Conservation (phyloP, 441 rosid genomes). For the Euphorbia corollata region DNA sequence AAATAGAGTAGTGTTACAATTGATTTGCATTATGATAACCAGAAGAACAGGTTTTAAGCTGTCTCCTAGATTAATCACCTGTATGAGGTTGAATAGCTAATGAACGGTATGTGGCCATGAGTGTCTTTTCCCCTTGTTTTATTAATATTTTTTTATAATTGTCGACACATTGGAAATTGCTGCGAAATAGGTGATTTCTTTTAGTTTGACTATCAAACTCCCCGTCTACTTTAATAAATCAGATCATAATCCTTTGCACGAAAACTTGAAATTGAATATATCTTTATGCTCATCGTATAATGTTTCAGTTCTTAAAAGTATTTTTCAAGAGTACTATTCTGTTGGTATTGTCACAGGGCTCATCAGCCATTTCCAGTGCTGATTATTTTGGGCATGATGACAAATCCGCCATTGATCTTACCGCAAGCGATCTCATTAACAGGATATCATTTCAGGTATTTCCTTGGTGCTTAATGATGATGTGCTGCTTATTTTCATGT, state of each 20-base stretch:
- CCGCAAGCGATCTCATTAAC: conserved; percentile 81
- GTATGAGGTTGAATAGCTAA: not conserved
- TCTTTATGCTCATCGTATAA: not conserved
- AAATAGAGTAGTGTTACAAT: not conserved
- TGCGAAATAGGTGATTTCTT: not conserved
- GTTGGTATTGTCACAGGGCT: conserved; percentile 41
- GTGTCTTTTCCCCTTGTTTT: not conserved
- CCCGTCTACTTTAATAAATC: not conserved
- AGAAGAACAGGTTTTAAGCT: no score
- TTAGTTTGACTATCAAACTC: not conserved
- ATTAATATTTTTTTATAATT: no score
- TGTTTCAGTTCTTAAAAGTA: no score
- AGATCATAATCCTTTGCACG: not conserved
- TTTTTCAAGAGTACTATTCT: not conserved
- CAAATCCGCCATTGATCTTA: conserved; percentile 50
- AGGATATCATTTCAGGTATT: conserved; percentile 87
- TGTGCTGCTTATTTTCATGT: not conserved
- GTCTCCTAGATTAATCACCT: no score
- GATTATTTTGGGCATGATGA: conserved; percentile 75
- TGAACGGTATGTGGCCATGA: not conserved
- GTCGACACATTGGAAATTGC: no score
- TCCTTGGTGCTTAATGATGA: not conserved
- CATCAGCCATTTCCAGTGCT: conserved; percentile 85
- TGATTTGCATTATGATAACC: not conserved
- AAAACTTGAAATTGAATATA: not conserved